Conservation (phyloP, 2,329 filamentous ascomycete genomes). For the Gyromitra esculenta region DNA sequence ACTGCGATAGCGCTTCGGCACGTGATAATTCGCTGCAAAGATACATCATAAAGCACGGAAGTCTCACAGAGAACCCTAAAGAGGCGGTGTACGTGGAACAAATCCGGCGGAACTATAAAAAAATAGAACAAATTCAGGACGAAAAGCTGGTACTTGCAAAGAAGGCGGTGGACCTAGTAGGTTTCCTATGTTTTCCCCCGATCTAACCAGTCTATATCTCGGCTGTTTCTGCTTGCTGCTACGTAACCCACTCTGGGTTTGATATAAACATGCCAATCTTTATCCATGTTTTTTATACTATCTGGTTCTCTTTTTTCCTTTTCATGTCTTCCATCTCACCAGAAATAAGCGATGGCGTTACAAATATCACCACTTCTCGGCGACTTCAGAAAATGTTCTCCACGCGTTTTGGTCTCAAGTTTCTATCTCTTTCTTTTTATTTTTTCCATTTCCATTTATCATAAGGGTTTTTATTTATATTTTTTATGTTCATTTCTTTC, state of each 20-base stretch:
- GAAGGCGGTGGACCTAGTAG: constrained; percentile 62
- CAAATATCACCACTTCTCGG: neutral
- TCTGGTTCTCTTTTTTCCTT: neutral
- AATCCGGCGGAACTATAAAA: constrained; percentile 74
- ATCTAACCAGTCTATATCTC: neutral
- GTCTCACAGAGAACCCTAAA: constrained; percentile 75
- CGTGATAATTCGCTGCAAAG: constrained; percentile 80
- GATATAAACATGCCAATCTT: constrained; percentile 2
- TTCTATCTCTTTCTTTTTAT: neutral
- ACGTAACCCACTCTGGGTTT: neutral
- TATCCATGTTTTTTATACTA: neutral
- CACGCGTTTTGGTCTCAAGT: neutral
- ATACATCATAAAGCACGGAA: constrained; percentile 80
- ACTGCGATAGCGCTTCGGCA: constrained; percentile 74
- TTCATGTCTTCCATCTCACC: neutral
- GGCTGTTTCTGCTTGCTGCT: constrained; percentile 14
- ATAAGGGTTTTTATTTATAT: neutral
- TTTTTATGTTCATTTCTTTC: neutral
- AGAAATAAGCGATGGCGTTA: neutral
- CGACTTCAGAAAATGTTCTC: neutral
- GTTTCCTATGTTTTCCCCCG: constrained; percentile 22
- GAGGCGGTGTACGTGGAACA: constrained; percentile 74
- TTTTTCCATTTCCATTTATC: neutral
- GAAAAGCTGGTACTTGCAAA: constrained; percentile 78
- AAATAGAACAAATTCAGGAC: constrained; percentile 74